Evolutionary conservation across 768 basidiomycete species (phyloP), one percentile per base, ranked within the genome.

Genomic region (Tephrocybe sp.): DNA sequence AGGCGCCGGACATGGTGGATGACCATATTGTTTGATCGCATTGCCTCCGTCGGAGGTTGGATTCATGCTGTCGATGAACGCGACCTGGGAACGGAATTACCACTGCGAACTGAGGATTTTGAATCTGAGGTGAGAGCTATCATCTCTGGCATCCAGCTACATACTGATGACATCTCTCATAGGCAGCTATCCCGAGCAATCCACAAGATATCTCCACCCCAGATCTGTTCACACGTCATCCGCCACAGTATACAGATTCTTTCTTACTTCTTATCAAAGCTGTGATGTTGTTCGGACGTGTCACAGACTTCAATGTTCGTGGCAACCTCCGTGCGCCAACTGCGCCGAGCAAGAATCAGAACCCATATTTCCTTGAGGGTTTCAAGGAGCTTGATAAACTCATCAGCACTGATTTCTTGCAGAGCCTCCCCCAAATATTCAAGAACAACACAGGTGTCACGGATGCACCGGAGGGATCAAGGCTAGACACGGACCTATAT

Each of bases 1-100:
- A 74, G 90, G 52, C 76, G 91, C 42, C 77, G 91, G 45, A 86
- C 89, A 4, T 93, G 91, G 91, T 93, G 90, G 90, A 91, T 91
- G 87, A 84, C 88, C 16, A 82, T 93, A 33, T 68, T 91, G 39
- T 91, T 92, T 63, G 90, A 93, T 65, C 84, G 90, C 23, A 89
- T 91, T 40, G 79, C 80, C 29, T 85, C 84, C 30, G 80, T 85
- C 21, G 89, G 88, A 36, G 90, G 91, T 15, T 93, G 91, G 91
- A 76, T 90, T 30, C 91, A 93, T 60, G 84, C 82, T 7, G 80
- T 93, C 15, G 88, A 91, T 56, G 90, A 93, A 62, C 77, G 83
- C 41, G 90, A 92, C 62, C 72, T 93, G 25, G 90, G 88, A 8
- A 92, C 91, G 12, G 91, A 92, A 61, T 69, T 93, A 45, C 91